phyloP scores from a whole-genome alignment of 495 filamentous ascomycete genomes.

The Penicillium herquei region DNA sequence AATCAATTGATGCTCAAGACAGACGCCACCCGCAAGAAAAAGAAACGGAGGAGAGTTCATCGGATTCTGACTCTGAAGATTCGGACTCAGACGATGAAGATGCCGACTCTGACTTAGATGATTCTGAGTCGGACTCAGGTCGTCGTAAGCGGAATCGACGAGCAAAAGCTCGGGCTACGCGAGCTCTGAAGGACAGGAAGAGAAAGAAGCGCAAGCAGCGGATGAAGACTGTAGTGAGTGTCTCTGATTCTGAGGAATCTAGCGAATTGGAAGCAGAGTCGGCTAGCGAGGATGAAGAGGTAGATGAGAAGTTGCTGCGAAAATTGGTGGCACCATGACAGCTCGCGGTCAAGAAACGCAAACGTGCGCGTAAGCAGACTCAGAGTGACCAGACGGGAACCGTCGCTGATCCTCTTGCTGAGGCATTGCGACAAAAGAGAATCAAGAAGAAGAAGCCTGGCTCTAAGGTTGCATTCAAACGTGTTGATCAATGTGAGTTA shows the following conservation, averaged over 20 bases:
- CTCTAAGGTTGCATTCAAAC: conserved; percentile 75
- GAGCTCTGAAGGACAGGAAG: conserved; percentile 33
- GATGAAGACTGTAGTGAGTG: conserved; percentile 30
- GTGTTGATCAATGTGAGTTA: conserved; percentile 71
- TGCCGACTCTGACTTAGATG: conserved; percentile 1
- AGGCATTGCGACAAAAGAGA: conserved; percentile 18
- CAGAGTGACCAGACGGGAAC: conserved; percentile 18
- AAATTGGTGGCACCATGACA: conserved; percentile 51
- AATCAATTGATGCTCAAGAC: too few species aligned
- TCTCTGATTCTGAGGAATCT: conserved; percentile 36
- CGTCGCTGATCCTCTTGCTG: conserved; percentile 8
- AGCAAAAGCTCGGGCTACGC: conserved; percentile 49
- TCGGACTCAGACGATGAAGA: background rate
- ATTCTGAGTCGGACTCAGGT: conserved; percentile 25
- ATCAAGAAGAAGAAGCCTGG: conserved; percentile 49
- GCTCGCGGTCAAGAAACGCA: conserved; percentile 47
- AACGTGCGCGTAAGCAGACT: conserved; percentile 26
- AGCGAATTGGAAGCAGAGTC: conserved; percentile 30
- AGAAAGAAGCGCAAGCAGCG: conserved; percentile 44
- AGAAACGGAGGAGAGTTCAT: conserved; percentile 32
- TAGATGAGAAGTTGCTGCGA: conserved; percentile 43
- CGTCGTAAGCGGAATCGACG: conserved; percentile 27
- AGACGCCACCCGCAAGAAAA: conserved; percentile 15
- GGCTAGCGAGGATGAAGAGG: conserved; percentile 21
- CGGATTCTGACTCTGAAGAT: conserved; percentile 9